Evolutionary conservation across 345 rosid species (phyloP), one percentile per base, ranked within the genome.

Genomic region (Salix suchowensis): DNA sequence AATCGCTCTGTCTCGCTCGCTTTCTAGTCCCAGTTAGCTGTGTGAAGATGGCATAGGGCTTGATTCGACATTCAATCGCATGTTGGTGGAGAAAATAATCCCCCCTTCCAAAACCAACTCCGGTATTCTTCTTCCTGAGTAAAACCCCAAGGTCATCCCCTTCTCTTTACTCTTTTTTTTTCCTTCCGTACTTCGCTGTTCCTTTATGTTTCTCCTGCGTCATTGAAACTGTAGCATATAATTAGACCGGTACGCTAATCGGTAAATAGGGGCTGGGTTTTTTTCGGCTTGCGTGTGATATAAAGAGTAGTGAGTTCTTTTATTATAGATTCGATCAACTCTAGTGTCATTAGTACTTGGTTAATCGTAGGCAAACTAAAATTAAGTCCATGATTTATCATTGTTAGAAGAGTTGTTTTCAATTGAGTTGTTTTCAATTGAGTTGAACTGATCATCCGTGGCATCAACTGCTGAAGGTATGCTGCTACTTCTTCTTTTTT

Each of bases 51-150:
- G 79, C 79, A 16, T 76, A 71, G 79, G 79, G 79, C 58, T 70
- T 76, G 37, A 44, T 80, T 40, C 79, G 8, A 21, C 78, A 1
- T 62, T 80, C 6, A 80, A 76, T 58, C 79, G 83, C 69, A 58
- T 80, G 55, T 23, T 80, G 83, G 70, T 80, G 24, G 83, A 80
- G 83, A 80, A 80, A 65, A 67, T 80, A 16, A 28, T 80, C 21
- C 76, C 79, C 58, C 83, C 83, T 40, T 76, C 83, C 32, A 72
- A 54, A 46, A 80, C 83, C 73, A 55, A 24, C 40, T 55, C 79
- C 26, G 83, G 77, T 1, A 80, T 80, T 72, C 66, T 80, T 7
- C 77, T 80, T 50, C 83, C 79, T 37, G 79, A 80, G 67, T 76
- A 71, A 67, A 55, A 74, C 69, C 3, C 79, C 32, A 66, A 80